Percentiles rank a stretch among this genome's conserved stretches.
Conservation (phyloP, 306 rosid species). For the Neltuma alba region DNA sequence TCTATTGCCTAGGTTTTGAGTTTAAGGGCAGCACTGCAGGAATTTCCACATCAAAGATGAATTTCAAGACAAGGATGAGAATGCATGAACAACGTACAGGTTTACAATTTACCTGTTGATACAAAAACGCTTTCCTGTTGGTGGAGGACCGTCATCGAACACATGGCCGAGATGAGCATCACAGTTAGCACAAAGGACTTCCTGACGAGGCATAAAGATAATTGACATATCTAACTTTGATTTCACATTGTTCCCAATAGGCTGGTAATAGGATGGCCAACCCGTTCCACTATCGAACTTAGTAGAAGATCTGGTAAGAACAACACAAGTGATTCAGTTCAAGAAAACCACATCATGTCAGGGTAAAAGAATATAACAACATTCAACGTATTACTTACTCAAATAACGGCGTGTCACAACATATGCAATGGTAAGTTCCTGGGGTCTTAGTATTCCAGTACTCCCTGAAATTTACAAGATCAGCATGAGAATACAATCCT, state of each 20-base stretch:
- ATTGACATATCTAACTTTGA: conserved; percentile 81
- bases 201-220: conserved; percentile 95
- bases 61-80: conserved; percentile 13
- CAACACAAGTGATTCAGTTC: neutral
- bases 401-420: conserved; percentile 87
- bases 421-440: conserved; percentile 82
- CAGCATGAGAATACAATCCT: neutral
- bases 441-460: conserved; percentile 86
- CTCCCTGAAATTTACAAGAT: conserved; percentile 52
- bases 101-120: conserved; percentile 68
- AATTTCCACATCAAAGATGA: conserved; percentile 29
- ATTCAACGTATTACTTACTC: conserved; percentile 56
- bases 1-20: conserved; percentile 52
- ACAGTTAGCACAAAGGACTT: conserved; percentile 82
- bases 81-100: neutral
- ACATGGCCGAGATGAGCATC: conserved; percentile 97
- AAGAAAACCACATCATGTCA: neutral
- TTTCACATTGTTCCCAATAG: conserved; percentile 72
- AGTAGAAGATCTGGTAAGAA: conserved; percentile 76
- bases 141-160: conserved; percentile 96
- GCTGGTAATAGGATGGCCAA: conserved; percentile 96
- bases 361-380: neutral
- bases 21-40: conserved; percentile 74
- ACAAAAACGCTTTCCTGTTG: conserved; percentile 87
- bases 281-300: conserved; percentile 97